Evolutionary conservation across 352 stramenopile species (phyloP).

Genomic region (Pythium apleroticum): DNA sequence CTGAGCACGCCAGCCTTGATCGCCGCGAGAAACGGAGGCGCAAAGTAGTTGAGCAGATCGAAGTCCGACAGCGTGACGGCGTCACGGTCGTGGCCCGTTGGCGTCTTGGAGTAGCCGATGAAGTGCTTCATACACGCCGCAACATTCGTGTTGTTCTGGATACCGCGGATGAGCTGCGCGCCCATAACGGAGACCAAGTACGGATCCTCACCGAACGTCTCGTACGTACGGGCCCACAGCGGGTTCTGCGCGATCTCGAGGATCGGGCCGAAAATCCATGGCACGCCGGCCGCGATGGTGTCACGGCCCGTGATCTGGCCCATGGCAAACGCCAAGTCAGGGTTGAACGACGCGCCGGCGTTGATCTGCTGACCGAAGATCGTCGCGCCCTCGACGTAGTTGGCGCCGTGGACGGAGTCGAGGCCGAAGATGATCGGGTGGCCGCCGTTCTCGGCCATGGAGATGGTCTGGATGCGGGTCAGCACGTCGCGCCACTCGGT

Average conservation of each 20-base stretch:
- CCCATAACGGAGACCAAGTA: slow-evolving; percentile 55
- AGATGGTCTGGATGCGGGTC: slow-evolving; percentile 54
- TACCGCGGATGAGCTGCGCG: slow-evolving; percentile 42
- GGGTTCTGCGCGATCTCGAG: slow-evolving; percentile 61
- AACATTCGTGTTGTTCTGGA: slow-evolving; percentile 31
- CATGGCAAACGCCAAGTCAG: slow-evolving; percentile 39
- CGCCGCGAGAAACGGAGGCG: slow-evolving; percentile 80
- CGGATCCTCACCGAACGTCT: slow-evolving; percentile 87
- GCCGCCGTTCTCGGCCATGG: slow-evolving; percentile 36
- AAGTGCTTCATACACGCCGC: slow-evolving; percentile 91
- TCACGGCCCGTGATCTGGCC: slow-evolving; percentile 57
- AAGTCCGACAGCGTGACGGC: slow-evolving; percentile 74
- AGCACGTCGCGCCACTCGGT: slow-evolving; percentile 51
- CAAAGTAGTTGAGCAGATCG: slow-evolving; percentile 85
- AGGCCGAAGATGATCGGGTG: slow-evolving; percentile 69
- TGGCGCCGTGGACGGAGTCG: slow-evolving; percentile 72
- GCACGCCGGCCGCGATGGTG: slow-evolving; percentile 58
- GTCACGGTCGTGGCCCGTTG: slow-evolving; percentile 79
- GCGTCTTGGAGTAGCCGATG: slow-evolving; percentile 86
- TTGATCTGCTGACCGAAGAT: slow-evolving; percentile 81
- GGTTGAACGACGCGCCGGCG: slow-evolving; percentile 73
- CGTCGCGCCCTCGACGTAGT: slow-evolving; percentile 59
- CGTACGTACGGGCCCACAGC: slow-evolving; percentile 69
- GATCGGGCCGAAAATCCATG: slow-evolving; percentile 82
- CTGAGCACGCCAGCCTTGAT: slow-evolving; percentile 79